These are phyloP conservation scores for Neospermospora avenae DNA, from an alignment of 2,329 filamentous ascomycete genomes.

Conservation along the genomic window DNA sequence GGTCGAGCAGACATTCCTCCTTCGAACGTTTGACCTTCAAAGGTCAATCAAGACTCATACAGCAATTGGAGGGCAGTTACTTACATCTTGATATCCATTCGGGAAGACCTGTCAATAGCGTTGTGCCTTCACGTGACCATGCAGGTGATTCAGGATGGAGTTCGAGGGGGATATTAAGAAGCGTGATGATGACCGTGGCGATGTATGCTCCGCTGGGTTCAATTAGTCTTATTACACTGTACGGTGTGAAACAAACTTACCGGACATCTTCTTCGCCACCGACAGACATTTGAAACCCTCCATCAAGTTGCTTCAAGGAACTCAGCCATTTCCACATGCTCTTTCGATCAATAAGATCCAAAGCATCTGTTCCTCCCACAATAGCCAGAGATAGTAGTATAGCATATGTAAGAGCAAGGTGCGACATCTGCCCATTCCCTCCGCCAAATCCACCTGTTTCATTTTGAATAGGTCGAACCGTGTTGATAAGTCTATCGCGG, in stretches of 20 bases:
- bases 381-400: slow-evolving; percentile 73
- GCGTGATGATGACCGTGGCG: slow-evolving; percentile 76
- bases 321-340: slow-evolving; percentile 91
- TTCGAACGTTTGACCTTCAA: slow-evolving; percentile 82
- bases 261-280: slow-evolving; percentile 92
- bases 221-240: slow-evolving; percentile 22
- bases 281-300: slow-evolving; percentile 83
- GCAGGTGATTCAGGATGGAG: slow-evolving; percentile 71
- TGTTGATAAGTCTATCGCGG: slow-evolving; percentile 67
- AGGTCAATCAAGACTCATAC: slow-evolving; percentile 3
- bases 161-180: slow-evolving; percentile 79
- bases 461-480: slow-evolving; percentile 80
- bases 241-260: slow-evolving; percentile 43
- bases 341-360: slow-evolving; percentile 74
- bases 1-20: slow-evolving; percentile 87
- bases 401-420: slow-evolving; percentile 87
- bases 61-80: slow-evolving; percentile 35
- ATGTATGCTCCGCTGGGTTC: slow-evolving; percentile 78
- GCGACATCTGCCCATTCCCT: slow-evolving; percentile 85
- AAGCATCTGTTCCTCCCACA: slow-evolving; percentile 71
- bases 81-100: slow-evolving; percentile 79
- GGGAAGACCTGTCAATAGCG: slow-evolving; percentile 69
- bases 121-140: slow-evolving; percentile 56
- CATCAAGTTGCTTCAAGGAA: slow-evolving; percentile 77
- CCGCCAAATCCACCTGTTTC: slow-evolving; percentile 82